A percentile compares a stretch with the other conserved stretches of the same genome.
Evolutionary conservation across 192 early-diverging fungal genomes (phyloP).

Genomic region (Backusella parvicylindrica): DNA sequence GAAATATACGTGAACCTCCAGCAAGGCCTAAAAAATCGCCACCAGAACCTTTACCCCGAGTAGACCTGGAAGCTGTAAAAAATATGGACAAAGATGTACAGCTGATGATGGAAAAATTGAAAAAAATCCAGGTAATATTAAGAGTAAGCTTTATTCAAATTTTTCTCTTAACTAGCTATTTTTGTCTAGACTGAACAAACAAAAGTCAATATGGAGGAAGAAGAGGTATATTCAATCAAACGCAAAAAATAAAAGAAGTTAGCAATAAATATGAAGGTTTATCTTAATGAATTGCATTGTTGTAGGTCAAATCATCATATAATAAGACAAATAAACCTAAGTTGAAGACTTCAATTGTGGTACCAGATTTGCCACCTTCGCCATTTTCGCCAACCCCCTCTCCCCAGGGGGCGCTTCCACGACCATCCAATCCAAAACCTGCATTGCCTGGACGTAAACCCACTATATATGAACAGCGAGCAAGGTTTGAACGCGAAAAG

Average conservation of each 20-base stretch:
- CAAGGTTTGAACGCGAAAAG: constrained; percentile 19
- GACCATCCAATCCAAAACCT: neutral
- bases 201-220: neutral
- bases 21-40: neutral
- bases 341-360: neutral
- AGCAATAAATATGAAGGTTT: neutral
- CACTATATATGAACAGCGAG: neutral
- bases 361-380: neutral
- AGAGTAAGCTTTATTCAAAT: neutral
- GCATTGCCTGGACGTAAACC: neutral
- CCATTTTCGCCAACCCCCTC: neutral
- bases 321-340: neutral
- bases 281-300: neutral
- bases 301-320: neutral
- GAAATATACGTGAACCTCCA: constrained; percentile 27
- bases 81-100: constrained; percentile 13
- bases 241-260: neutral
- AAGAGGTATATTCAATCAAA: neutral
- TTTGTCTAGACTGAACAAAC: neutral
- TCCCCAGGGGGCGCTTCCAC: neutral
- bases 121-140: constrained; percentile 7
- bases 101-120: constrained; percentile 18
- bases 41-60: neutral
- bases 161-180: neutral
- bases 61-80: neutral